Percentiles rank a stretch among this genome's conserved stretches.
phyloP scores from a whole-genome alignment of 73 alveolate species.

The Vitrella brassicaformis region DNA sequence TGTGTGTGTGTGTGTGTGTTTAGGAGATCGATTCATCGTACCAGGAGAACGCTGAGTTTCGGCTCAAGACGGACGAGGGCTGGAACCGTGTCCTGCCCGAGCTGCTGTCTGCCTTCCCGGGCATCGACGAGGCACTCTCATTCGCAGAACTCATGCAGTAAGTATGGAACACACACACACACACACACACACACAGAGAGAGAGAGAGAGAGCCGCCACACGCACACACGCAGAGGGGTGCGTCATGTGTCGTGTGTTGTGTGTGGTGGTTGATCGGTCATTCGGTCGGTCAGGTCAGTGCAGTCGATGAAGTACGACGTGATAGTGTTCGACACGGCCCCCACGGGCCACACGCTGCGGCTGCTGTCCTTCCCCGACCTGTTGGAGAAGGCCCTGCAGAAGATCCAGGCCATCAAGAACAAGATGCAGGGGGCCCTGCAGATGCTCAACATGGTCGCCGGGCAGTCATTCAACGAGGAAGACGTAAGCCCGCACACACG shows the following conservation, averaged over 20 bases:
- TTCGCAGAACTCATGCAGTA: slow-evolving; percentile 63
- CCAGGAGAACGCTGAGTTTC: neutral
- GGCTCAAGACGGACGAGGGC: slow-evolving; percentile 61
- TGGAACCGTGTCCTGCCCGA: slow-evolving; percentile 71
- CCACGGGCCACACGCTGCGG: slow-evolving; percentile 98
- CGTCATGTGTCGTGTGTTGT: too few relatives aligned
- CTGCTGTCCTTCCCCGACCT: slow-evolving; percentile 86
- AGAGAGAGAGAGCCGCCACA: too few relatives aligned
- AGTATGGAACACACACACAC: slow-evolving; percentile 5
- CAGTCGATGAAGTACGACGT: slow-evolving; percentile 69
- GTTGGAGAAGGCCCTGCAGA: slow-evolving; percentile 78
- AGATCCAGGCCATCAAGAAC: slow-evolving; percentile 69
- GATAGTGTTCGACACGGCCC: slow-evolving; percentile 95
- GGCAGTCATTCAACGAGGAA: neutral
- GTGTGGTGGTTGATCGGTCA: too few relatives aligned
- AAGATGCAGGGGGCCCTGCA: slow-evolving; percentile 62
- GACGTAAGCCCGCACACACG: neutral
- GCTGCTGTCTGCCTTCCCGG: slow-evolving; percentile 88
- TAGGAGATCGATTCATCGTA: neutral
- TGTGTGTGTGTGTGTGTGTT: too few relatives aligned
- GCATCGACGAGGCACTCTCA: slow-evolving; percentile 96
- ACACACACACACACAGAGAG: neutral
- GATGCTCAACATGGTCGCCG: slow-evolving; percentile 56
- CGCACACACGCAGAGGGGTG: too few relatives aligned
- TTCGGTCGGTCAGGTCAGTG: slow-evolving; percentile 64